phyloP scores from a whole-genome alignment of 2,329 filamentous ascomycete species.

The Epichloe coenophiala region DNA sequence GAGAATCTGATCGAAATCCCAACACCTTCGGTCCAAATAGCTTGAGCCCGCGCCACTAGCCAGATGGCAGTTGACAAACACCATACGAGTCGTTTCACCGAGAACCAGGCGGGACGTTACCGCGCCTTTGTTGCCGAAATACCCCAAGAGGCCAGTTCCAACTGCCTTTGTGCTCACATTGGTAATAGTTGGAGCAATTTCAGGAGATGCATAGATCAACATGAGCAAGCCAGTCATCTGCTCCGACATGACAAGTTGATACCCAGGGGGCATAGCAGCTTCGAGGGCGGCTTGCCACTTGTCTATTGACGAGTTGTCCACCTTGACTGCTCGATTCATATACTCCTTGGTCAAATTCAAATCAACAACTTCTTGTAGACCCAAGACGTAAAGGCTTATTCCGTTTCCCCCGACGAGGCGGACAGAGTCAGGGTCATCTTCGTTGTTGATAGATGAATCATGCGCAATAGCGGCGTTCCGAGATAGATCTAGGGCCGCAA shows the following conservation, averaged over 20 bases:
- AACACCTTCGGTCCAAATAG: slow-evolving; percentile 71
- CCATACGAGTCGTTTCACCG: slow-evolving; percentile 76
- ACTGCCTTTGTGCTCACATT: slow-evolving; percentile 73
- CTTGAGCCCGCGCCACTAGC: slow-evolving; percentile 71
- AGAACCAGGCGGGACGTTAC: slow-evolving; percentile 70
- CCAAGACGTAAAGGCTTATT: slow-evolving; percentile 82
- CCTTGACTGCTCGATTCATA: slow-evolving; percentile 50
- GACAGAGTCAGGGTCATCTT: slow-evolving; percentile 19
- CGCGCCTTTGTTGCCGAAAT: slow-evolving; percentile 93
- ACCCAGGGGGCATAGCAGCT: slow-evolving; percentile 61
- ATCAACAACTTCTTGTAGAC: slow-evolving; percentile 85
- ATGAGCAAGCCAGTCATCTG: slow-evolving; percentile 79
- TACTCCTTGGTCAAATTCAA: slow-evolving; percentile 69
- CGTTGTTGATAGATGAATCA: slow-evolving; percentile 19
- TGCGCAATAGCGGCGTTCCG: slow-evolving; percentile 24
- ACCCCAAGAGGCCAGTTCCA: slow-evolving; percentile 81
- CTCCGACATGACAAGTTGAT: slow-evolving; percentile 62
- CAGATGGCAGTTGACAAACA: slow-evolving; percentile 86
- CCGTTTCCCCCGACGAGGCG: slow-evolving; percentile 48
- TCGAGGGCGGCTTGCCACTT: slow-evolving; percentile 73
- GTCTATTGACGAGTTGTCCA: slow-evolving; percentile 55
- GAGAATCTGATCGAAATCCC: slow-evolving; percentile 74
- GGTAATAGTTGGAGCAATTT: slow-evolving; percentile 59
- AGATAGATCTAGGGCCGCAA: slow-evolving; percentile 41
- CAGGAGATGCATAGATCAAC: slow-evolving; percentile 72